Conservation (phyloP, 2,329 filamentous ascomycete genomes). For the Fusarium newnesense region DNA sequence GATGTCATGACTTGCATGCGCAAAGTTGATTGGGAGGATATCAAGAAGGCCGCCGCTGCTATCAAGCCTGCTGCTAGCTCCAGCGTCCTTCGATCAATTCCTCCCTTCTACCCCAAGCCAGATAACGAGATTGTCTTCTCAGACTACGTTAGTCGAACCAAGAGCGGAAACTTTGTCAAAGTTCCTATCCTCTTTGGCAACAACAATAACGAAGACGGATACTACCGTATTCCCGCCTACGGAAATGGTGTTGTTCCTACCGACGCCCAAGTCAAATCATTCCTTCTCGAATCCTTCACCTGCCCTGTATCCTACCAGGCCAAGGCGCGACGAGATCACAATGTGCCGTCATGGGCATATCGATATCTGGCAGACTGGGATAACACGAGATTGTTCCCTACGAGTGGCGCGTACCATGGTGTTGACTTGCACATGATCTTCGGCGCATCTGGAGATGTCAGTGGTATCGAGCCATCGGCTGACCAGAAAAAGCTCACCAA, state of each 20-base stretch:
- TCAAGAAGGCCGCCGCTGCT: constrained; percentile 50
- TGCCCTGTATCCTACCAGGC: constrained; percentile 57
- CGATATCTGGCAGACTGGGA: constrained; percentile 62
- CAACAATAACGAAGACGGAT: constrained; percentile 59
- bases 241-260: constrained; percentile 52
- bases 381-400: constrained; percentile 57
- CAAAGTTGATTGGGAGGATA: constrained; percentile 46
- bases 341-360: constrained; percentile 56
- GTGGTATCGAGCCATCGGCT: constrained; percentile 47
- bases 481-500: constrained; percentile 48
- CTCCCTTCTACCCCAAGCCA: constrained; percentile 55
- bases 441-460: constrained; percentile 52
- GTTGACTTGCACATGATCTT: constrained; percentile 60
- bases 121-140: constrained; percentile 55
- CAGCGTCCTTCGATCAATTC: constrained; percentile 50
- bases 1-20: constrained; percentile 53
- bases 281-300: constrained; percentile 57
- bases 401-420: constrained; percentile 61
- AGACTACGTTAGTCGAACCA: constrained; percentile 51
- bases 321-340: constrained; percentile 46
- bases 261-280: constrained; percentile 49
- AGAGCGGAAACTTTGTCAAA: constrained; percentile 51
- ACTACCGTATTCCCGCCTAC: constrained; percentile 58
- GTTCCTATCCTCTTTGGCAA: constrained; percentile 56
- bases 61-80: constrained; percentile 48